phyloP scores from a whole-genome alignment of 2,329 filamentous ascomycete species.

The Endothia cerciana region DNA sequence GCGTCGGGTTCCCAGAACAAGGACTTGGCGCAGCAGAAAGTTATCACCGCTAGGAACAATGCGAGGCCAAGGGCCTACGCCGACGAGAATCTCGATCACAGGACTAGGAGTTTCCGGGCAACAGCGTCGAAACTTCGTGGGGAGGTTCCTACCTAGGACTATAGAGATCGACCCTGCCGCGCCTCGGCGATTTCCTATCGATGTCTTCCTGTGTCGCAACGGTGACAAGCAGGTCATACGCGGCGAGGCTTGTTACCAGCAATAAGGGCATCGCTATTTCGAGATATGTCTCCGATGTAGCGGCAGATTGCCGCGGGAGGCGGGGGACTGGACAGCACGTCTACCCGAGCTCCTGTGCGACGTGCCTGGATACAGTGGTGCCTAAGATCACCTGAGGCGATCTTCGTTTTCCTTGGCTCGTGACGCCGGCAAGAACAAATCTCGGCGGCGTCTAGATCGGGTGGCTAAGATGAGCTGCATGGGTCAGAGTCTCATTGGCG shows the following conservation, averaged over 20 bases:
- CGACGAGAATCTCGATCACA: not conserved
- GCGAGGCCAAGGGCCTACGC: not conserved
- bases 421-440: slow-evolving; percentile 6
- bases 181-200: not conserved
- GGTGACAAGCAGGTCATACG: not conserved
- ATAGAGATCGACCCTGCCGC: not conserved
- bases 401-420: slow-evolving; percentile 22
- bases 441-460: not conserved
- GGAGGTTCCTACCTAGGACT: not conserved
- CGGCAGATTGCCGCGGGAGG: slow-evolving; percentile 16
- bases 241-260: not conserved
- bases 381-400: slow-evolving; percentile 21
- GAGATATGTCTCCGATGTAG: slow-evolving; percentile 26
- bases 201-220: slow-evolving; percentile 2
- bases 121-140: not conserved
- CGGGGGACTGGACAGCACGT: slow-evolving; percentile 5
- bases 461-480: slow-evolving; percentile 26
- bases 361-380: slow-evolving; percentile 7
- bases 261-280: slow-evolving; percentile 22
- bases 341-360: not conserved
- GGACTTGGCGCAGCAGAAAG: not conserved
- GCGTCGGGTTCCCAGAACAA: not conserved
- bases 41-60: not conserved
- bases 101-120: not conserved
- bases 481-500: slow-evolving; percentile 14